These are phyloP conservation scores for Allium fistulosum DNA, from an alignment of 106 monocot species.

Conservation along the genomic window DNA sequence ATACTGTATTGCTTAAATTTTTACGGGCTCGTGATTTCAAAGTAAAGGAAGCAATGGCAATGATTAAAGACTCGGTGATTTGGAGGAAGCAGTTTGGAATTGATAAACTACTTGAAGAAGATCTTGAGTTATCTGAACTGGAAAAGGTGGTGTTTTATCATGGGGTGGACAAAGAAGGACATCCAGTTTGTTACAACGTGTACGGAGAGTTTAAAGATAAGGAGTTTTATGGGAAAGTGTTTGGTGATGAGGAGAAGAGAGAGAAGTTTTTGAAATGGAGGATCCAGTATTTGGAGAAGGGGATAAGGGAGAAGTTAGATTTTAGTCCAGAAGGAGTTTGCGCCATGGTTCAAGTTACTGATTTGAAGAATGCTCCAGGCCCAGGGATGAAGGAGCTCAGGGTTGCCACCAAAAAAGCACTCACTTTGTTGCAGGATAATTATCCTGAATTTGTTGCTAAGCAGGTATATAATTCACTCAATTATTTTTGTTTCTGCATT, in stretches of 20 bases:
- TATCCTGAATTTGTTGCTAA: conserved; percentile 77
- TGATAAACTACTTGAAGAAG: conserved; percentile 44
- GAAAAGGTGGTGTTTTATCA: conserved; percentile 57
- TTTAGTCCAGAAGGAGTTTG: conserved; percentile 43
- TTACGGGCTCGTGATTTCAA: conserved; percentile 73
- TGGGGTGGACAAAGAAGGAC: conserved; percentile 47
- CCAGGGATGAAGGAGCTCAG: conserved; percentile 51
- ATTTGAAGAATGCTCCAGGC: conserved; percentile 51
- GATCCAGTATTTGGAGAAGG: conserved; percentile 70
- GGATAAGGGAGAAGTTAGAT: conserved; percentile 46
- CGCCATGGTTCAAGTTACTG: conserved; percentile 69
- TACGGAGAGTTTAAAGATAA: conserved; percentile 65
- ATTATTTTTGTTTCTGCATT: too few relatives aligned
- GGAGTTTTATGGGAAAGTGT: conserved; percentile 64
- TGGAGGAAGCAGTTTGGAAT: conserved; percentile 70
- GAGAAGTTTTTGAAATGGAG: conserved; percentile 67
- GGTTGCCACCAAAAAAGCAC: conserved; percentile 50
- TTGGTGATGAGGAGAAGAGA: conserved; percentile 66
- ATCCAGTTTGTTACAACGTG: conserved; percentile 76
- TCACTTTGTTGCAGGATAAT: conserved; percentile 55
- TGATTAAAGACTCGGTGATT: conserved; percentile 58
- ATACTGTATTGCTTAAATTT: conserved; percentile 67
- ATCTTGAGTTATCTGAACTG: conserved; percentile 49
- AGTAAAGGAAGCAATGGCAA: conserved; percentile 61
- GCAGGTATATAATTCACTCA: conserved; percentile 31